Conservation (phyloP, 2,329 filamentous ascomycete genomes). For the Exserohilum turcica region DNA sequence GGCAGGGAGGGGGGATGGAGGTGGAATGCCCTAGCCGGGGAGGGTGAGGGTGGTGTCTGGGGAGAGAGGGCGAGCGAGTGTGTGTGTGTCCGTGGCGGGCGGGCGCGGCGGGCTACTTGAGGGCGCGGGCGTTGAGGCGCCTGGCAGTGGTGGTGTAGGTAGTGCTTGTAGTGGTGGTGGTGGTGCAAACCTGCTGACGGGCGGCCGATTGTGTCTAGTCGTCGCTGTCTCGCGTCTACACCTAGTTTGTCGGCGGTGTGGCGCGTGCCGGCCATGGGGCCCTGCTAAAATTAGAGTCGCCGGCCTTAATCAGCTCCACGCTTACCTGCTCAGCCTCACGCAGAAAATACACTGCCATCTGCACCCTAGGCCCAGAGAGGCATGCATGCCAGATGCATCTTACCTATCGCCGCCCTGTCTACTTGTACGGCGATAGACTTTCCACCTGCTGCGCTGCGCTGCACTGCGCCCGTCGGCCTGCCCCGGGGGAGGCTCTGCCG, state of each 20-base stretch:
- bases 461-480: neutral
- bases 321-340: conserved; percentile 36
- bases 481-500: neutral
- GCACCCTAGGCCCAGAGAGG: neutral
- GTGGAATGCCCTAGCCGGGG: too few relatives aligned
- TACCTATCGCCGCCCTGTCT: neutral
- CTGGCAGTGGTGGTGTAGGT: neutral
- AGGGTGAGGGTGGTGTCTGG: too few relatives aligned
- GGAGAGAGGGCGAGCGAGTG: too few relatives aligned
- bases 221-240: conserved; percentile 2
- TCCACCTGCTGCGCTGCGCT: too few relatives aligned
- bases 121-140: neutral
- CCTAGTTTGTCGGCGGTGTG: conserved; percentile 20
- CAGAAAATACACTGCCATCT: neutral
- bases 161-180: too few relatives aligned
- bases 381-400: neutral
- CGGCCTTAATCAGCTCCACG: conserved; percentile 23
- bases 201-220: conserved; percentile 10
- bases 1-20: conserved; percentile 12
- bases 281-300: conserved; percentile 27
- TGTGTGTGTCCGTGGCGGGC: too few relatives aligned
- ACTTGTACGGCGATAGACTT: too few relatives aligned
- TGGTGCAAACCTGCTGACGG: conserved; percentile 9
- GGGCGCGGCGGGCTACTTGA: too few relatives aligned
- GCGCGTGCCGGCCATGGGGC: conserved; percentile 22